Evolutionary conservation across 2,329 filamentous ascomycete genomes (phyloP).

Genomic region (Neofusicoccum cordaticola): DNA sequence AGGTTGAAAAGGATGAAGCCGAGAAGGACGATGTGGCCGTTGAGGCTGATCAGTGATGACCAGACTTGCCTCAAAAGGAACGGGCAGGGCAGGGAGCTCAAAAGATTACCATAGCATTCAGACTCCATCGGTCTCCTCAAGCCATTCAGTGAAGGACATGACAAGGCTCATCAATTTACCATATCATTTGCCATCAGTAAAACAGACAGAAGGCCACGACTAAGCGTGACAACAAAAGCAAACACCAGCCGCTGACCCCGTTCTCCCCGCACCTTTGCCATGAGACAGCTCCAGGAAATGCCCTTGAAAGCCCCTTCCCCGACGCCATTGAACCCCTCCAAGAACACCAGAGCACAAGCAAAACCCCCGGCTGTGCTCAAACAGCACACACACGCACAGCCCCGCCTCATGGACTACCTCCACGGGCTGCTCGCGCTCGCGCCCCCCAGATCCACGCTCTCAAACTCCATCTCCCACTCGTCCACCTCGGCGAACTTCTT

Average conservation of each 20-base stretch:
- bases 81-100: too few relatives aligned
- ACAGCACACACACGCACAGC: neutral
- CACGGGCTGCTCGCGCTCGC: slow-evolving; percentile 40
- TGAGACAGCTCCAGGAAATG: too few relatives aligned
- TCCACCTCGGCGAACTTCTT: slow-evolving; percentile 52
- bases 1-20: neutral
- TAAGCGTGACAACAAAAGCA: too few relatives aligned
- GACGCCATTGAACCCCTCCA: neutral
- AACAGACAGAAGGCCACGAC: too few relatives aligned
- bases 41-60: neutral
- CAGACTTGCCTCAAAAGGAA: too few relatives aligned
- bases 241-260: too few relatives aligned
- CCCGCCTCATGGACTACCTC: slow-evolving; percentile 23
- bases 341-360: neutral
- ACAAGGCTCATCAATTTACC: neutral
- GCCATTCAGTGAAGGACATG: too few relatives aligned
- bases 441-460: slow-evolving; percentile 41
- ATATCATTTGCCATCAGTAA: neutral
- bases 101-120: too few relatives aligned
- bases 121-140: too few relatives aligned
- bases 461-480: slow-evolving; percentile 51
- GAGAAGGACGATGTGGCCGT: neutral
- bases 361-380: neutral
- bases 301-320: too few relatives aligned
- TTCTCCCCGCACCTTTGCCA: too few relatives aligned